These are phyloP conservation scores for Teratosphaeria epicoccoides DNA, from an alignment of 2,329 filamentous ascomycete species.

Conservation along the genomic window DNA sequence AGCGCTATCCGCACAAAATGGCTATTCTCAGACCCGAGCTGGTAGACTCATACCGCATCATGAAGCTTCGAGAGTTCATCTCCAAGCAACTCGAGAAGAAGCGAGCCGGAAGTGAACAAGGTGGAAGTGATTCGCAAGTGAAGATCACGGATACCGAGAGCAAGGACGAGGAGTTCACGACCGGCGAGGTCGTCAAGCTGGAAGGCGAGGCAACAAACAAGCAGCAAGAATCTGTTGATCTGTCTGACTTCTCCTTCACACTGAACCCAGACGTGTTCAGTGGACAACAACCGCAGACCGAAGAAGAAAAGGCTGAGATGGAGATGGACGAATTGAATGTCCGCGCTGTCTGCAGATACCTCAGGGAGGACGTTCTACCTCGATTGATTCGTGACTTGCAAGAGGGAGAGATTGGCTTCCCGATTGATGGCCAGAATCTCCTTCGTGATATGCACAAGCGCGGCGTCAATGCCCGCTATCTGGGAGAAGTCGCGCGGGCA, in stretches of 20 bases:
- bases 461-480: constrained; percentile 91
- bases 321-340: constrained; percentile 80
- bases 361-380: constrained; percentile 70
- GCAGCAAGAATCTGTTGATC: constrained; percentile 62
- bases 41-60: constrained; percentile 72
- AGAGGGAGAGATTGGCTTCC: constrained; percentile 90
- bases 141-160: constrained; percentile 11
- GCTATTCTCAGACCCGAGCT: constrained; percentile 84
- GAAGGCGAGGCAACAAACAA: constrained; percentile 16
- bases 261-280: constrained; percentile 95
- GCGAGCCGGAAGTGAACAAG: constrained; percentile 30
- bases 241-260: constrained; percentile 75
- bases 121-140: constrained; percentile 23
- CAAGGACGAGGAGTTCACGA: constrained; percentile 7
- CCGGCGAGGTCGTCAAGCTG: constrained; percentile 23
- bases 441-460: constrained; percentile 86
- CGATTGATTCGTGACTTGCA: constrained; percentile 75
- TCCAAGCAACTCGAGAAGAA: constrained; percentile 63
- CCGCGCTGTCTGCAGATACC: constrained; percentile 67
- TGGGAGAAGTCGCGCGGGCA: constrained; percentile 72
- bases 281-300: constrained; percentile 78
- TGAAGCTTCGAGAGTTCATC: constrained; percentile 82
- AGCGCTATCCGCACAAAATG: constrained; percentile 87
- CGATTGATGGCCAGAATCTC: constrained; percentile 93
- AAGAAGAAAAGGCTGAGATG: constrained; percentile 78